Evolutionary conservation across 208 protist genomes (phyloP).

Genomic region (Crithidia fasciculata): DNA sequence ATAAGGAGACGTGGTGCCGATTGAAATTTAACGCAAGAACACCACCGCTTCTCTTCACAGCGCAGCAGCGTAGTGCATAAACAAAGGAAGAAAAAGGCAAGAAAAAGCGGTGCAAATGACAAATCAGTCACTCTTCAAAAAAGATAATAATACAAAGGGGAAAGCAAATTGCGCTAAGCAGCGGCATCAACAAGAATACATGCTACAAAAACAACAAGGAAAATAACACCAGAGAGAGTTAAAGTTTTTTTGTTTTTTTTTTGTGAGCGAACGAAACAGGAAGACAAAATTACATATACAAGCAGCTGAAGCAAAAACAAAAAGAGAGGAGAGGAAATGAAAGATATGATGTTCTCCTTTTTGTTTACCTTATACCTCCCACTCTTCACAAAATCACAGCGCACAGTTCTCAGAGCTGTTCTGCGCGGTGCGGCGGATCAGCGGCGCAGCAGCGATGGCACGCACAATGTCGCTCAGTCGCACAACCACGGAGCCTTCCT

Average conservation of each 20-base stretch:
- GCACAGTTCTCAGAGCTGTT: constrained; percentile 32
- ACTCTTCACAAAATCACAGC: constrained; percentile 18
- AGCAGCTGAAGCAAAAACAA: background rate
- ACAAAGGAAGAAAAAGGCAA: constrained; percentile 1
- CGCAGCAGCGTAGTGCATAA: background rate
- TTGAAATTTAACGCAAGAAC: background rate
- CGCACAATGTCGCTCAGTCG: constrained; percentile 69
- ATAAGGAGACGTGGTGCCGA: too few relatives aligned
- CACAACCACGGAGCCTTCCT: constrained; percentile 32
- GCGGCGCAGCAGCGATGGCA: constrained; percentile 53
- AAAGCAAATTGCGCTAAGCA: too few relatives aligned
- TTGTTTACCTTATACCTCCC: background rate
- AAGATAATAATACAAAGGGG: background rate
- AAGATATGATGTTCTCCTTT: background rate
- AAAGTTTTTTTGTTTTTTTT: too few relatives aligned
- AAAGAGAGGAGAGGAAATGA: background rate
- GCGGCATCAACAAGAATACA: too few relatives aligned
- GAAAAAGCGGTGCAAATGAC: background rate
- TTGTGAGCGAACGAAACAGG: too few relatives aligned
- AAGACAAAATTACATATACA: background rate
- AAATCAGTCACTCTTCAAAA: background rate
- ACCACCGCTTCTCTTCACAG: background rate
- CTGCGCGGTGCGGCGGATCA: constrained; percentile 58
- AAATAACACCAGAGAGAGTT: too few relatives aligned
- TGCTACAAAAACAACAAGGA: too few relatives aligned